These are phyloP conservation scores for Orbilia brochopaga DNA, from an alignment of 2,329 filamentous ascomycete genomes.

Conservation along the genomic window DNA sequence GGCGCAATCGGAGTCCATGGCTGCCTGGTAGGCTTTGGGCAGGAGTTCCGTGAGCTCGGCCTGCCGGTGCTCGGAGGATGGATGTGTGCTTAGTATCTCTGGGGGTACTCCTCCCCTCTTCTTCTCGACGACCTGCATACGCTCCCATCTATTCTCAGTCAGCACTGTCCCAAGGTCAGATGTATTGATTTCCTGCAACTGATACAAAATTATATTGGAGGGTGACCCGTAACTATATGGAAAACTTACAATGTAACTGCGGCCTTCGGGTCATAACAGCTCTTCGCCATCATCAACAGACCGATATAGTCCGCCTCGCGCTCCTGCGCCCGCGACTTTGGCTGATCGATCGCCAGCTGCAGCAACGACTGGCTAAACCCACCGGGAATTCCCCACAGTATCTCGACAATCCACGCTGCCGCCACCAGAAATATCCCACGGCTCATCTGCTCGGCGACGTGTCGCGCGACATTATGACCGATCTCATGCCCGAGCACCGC, in stretches of 20 bases:
- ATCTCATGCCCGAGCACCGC: constrained; percentile 81
- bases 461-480: constrained; percentile 75
- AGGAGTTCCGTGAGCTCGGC: constrained; percentile 29
- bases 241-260: constrained; percentile 67
- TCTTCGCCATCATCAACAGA: constrained; percentile 80
- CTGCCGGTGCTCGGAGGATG: constrained; percentile 60
- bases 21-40: constrained; percentile 27
- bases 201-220: background rate
- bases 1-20: constrained; percentile 32
- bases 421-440: constrained; percentile 58
- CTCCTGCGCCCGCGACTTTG: constrained; percentile 74
- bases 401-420: constrained; percentile 57
- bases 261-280: constrained; percentile 74
- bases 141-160: constrained; percentile 59
- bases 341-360: constrained; percentile 69
- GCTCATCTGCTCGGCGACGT: constrained; percentile 70
- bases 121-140: constrained; percentile 66
- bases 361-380: constrained; percentile 62
- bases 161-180: constrained; percentile 3
- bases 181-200: background rate
- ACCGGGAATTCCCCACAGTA: constrained; percentile 55
- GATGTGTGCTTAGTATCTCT: constrained; percentile 78
- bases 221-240: too few relatives aligned
- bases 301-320: constrained; percentile 81
- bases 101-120: constrained; percentile 63